These are phyloP conservation scores for Cantharellus anzutake DNA, from an alignment of 768 basidiomycete genomes.

Conservation along the genomic window DNA sequence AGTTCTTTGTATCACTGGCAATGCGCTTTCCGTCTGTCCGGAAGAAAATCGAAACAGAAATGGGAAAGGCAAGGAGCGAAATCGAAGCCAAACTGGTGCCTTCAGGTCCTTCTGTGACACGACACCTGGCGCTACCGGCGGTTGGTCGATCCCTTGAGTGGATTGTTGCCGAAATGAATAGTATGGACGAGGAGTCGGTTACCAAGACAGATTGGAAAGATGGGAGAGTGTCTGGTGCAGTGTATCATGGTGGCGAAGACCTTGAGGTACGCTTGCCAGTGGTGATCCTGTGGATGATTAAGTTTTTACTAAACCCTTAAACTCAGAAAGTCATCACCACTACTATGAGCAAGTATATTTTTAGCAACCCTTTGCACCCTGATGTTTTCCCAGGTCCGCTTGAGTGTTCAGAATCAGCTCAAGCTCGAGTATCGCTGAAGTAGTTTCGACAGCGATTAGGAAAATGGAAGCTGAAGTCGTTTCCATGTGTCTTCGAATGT, in stretches of 20 bases:
- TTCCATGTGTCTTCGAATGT: conserved; percentile 62
- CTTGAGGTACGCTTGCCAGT: conserved; percentile 5
- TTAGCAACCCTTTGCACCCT: conserved; percentile 83
- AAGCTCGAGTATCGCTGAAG: background rate
- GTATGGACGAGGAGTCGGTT: conserved; percentile 46
- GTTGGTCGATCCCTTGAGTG: conserved; percentile 47
- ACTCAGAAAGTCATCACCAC: conserved; percentile 46
- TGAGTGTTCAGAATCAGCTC: background rate
- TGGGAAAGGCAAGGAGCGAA: conserved; percentile 41
- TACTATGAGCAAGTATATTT: conserved; percentile 64
- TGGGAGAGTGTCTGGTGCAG: conserved; percentile 68
- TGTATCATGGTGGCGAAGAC: conserved; percentile 33
- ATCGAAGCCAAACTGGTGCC: conserved; percentile 54
- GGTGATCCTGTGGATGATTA: background rate
- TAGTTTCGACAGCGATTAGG: conserved; percentile 32
- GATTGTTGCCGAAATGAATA: conserved; percentile 62
- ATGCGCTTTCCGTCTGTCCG: conserved; percentile 42
- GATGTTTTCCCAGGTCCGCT: conserved; percentile 55
- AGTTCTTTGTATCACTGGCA: conserved; percentile 8
- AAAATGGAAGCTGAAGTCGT: conserved; percentile 98
- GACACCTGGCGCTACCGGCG: conserved; percentile 46
- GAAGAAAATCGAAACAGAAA: conserved; percentile 33
- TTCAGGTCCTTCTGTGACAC: conserved; percentile 36
- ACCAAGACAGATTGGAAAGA: conserved; percentile 34
- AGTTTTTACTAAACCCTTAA: background rate